phyloP scores from a whole-genome alignment of 371 early-diverging fungal genomes.

The Mucor racemosus region DNA sequence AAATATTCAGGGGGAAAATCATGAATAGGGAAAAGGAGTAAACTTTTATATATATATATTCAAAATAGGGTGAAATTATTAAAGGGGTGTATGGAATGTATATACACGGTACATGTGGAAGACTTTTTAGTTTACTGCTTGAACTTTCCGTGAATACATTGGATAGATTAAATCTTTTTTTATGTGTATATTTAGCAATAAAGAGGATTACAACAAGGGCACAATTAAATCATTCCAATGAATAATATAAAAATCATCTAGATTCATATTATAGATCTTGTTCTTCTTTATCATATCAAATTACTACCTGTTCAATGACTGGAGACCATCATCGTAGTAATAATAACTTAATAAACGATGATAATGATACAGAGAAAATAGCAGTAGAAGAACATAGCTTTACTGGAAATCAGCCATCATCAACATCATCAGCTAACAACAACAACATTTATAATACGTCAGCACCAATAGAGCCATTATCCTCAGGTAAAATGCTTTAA shows the following conservation, averaged over 20 bases:
- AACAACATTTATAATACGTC: too few relatives aligned
- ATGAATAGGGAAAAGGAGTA: neutral
- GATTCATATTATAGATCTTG: neutral
- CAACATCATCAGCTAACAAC: too few relatives aligned
- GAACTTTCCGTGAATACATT: conserved; percentile 2
- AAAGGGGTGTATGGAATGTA: conserved; percentile 22
- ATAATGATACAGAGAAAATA: neutral
- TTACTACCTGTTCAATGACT: conserved; percentile 6
- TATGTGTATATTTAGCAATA: neutral
- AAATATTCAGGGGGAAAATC: neutral
- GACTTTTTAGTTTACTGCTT: conserved; percentile 8
- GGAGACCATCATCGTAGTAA: neutral
- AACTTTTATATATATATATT: neutral
- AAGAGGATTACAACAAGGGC: conserved; percentile 29
- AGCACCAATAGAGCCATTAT: neutral
- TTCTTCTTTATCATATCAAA: conserved; percentile 7
- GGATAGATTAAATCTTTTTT: conserved; percentile 24
- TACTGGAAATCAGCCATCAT: neutral
- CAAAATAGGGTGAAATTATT: conserved; percentile 11
- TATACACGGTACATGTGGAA: neutral
- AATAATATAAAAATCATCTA: neutral
- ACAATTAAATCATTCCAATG: conserved; percentile 22
- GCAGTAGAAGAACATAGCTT: neutral
- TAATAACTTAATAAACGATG: neutral
- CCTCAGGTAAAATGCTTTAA: neutral